Base-by-base conservation (phyloP, 163 green algal genomes). In the Scenedesmus sp. region DNA sequence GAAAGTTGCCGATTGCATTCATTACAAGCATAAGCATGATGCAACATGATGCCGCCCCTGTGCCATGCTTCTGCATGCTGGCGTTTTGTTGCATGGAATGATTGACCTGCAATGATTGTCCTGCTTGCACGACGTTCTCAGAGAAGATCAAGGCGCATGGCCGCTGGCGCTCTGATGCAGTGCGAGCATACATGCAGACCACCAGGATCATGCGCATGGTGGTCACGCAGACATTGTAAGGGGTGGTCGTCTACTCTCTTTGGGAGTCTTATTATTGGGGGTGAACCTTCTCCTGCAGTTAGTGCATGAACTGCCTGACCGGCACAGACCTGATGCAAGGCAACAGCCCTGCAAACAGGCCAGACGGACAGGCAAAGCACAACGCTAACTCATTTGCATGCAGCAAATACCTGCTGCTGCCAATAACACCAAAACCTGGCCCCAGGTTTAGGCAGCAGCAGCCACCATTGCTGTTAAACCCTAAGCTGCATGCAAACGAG, bases 71-170 rank as follows among this genome's bases (percentile, higher is more conserved):
- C 34, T 46, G 34, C 34, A 46, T 46, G 34, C 34, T 46, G 34
- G 34, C 34, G 34, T 46, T 46, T 46, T 46, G 34, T 46, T 46
- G 34, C 34, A 46, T 46, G 34, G 34, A 46, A 46, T 46, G 34
- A 46, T 46, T 46, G 34, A 46, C 0, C 34, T 46, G 34, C 34
- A 46, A 46, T 46, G 34, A 46, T 46, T 46, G 34, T 46, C 34
- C 34, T 46, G 34, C 34, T 46, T 46, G 34, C 34, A 46, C 34
- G 34, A 46, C 34, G 34, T 46, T 46, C 34, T 46, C 34, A 46
- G 76, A 84, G 13, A 84, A 84, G 76, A 84, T 84, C 76, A 84
- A 84, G 13, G 76, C 76, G 7, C 76, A 84, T 15, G 76, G 26
- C 76, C 56, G 76, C n/a, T 84, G 76, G 76, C 26, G 46, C 9